Evolutionary conservation across 1,139 yeast genomes (phyloP).

Genomic region (Kurtzmaniella quercitrusa): DNA sequence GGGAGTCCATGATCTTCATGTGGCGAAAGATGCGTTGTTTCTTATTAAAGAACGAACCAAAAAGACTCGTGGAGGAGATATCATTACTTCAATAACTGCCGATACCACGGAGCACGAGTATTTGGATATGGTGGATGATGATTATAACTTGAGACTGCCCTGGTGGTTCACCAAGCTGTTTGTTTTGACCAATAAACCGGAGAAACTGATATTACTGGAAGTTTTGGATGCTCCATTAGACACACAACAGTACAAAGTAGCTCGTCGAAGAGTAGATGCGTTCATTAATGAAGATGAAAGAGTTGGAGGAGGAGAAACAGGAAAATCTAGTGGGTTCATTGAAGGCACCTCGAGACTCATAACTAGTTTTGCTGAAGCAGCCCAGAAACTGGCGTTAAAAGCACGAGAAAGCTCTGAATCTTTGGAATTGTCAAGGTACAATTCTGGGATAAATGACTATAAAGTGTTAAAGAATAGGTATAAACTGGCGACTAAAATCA

Average conservation of each 20-base stretch:
- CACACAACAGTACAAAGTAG: constrained; percentile 32
- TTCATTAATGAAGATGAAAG: constrained; percentile 8
- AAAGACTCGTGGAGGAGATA: constrained; percentile 16
- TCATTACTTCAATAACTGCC: constrained; percentile 6
- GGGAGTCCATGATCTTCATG: constrained; percentile 54
- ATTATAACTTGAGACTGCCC: constrained; percentile 33
- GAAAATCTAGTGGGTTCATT: neutral
- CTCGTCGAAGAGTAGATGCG: constrained; percentile 12
- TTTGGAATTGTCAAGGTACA: constrained; percentile 5
- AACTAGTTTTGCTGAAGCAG: neutral
- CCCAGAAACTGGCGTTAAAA: neutral
- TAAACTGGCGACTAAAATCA: constrained; percentile 46
- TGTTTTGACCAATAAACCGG: constrained; percentile 12
- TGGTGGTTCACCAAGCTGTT: constrained; percentile 42
- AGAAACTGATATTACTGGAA: neutral
- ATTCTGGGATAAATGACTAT: constrained; percentile 1
- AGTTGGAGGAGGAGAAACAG: neutral
- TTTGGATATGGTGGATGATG: constrained; percentile 25
- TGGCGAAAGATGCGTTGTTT: constrained; percentile 30
- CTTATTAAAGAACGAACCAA: constrained; percentile 22
- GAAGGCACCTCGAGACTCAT: neutral
- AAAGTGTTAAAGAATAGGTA: constrained; percentile 5
- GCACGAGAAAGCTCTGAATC: constrained; percentile 6
- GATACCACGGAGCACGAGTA: constrained; percentile 25
- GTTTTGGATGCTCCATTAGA: constrained; percentile 29